Conservation (phyloP, 2,329 filamentous ascomycete species). For the Colletotrichum navitas region DNA sequence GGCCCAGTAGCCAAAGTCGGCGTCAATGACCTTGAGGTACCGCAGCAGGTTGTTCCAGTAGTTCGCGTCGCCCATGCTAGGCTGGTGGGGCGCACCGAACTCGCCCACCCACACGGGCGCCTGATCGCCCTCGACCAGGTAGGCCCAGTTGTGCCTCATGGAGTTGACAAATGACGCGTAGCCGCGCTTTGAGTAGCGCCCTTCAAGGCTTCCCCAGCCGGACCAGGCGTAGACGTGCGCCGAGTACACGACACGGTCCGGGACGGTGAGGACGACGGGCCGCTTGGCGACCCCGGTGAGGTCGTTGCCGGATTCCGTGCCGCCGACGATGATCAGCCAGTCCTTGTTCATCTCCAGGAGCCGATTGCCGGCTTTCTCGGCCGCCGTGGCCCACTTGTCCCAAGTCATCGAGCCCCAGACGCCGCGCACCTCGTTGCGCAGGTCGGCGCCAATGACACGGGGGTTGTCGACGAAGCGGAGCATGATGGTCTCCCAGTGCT, state of each 20-base stretch:
- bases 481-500: slow-evolving; percentile 76
- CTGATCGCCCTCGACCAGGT: slow-evolving; percentile 66
- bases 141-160: slow-evolving; percentile 76
- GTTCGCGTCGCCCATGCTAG: slow-evolving; percentile 68
- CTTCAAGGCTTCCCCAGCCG: slow-evolving; percentile 73
- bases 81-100: slow-evolving; percentile 69
- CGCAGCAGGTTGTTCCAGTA: slow-evolving; percentile 75
- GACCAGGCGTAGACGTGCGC: slow-evolving; percentile 79
- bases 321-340: slow-evolving; percentile 78
- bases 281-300: slow-evolving; percentile 66
- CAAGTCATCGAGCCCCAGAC: slow-evolving; percentile 78
- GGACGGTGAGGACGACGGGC: slow-evolving; percentile 68
- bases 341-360: slow-evolving; percentile 70
- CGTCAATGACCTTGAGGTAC: slow-evolving; percentile 69
- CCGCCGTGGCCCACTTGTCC: slow-evolving; percentile 72
- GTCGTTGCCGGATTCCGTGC: slow-evolving; percentile 76
- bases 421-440: slow-evolving; percentile 77
- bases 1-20: slow-evolving; percentile 79
- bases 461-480: slow-evolving; percentile 67
- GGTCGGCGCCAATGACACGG: slow-evolving; percentile 74
- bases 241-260: slow-evolving; percentile 73
- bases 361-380: slow-evolving; percentile 72
- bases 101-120: slow-evolving; percentile 79
- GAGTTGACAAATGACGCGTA: slow-evolving; percentile 73
- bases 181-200: slow-evolving; percentile 70